Evolutionary conservation across 2,329 filamentous ascomycete genomes (phyloP).

Genomic region (Aspergillus hiratsukae): DNA sequence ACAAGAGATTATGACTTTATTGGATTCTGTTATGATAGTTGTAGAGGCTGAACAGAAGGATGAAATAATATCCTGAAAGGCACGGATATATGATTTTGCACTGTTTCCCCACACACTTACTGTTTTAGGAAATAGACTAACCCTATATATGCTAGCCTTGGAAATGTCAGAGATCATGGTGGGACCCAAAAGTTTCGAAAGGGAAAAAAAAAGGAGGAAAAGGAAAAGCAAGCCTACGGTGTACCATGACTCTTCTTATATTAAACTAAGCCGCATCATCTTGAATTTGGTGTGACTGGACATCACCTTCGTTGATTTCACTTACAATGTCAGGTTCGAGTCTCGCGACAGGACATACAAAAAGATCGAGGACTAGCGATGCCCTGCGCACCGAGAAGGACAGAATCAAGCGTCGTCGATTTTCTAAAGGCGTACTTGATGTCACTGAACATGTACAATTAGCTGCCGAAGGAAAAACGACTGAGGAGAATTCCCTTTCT

Average conservation of each 20-base stretch:
- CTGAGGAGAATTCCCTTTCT: neutral
- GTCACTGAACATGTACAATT: conserved; percentile 16
- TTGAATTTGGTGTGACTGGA: neutral
- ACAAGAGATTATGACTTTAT: neutral
- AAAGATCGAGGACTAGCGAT: conserved; percentile 29
- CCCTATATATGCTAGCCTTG: neutral
- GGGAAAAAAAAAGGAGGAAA: neutral
- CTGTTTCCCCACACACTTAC: neutral
- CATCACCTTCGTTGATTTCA: neutral
- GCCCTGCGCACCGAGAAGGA: conserved; percentile 20
- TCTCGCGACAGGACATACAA: conserved; percentile 20
- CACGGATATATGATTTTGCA: neutral
- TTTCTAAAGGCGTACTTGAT: conserved; percentile 18
- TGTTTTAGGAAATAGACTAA: neutral
- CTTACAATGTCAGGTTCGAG: conserved; percentile 9
- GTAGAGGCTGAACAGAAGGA: neutral
- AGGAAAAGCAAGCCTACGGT: neutral
- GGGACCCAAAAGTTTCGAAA: neutral
- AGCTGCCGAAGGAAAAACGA: neutral
- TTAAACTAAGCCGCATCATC: neutral
- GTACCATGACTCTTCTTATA: neutral
- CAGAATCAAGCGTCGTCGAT: conserved; percentile 28
- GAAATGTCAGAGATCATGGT: neutral
- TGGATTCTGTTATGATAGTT: neutral
- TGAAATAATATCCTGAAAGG: neutral